phyloP scores from a whole-genome alignment of 2,329 filamentous ascomycete genomes.

The Scortechinia acanthostroma region DNA sequence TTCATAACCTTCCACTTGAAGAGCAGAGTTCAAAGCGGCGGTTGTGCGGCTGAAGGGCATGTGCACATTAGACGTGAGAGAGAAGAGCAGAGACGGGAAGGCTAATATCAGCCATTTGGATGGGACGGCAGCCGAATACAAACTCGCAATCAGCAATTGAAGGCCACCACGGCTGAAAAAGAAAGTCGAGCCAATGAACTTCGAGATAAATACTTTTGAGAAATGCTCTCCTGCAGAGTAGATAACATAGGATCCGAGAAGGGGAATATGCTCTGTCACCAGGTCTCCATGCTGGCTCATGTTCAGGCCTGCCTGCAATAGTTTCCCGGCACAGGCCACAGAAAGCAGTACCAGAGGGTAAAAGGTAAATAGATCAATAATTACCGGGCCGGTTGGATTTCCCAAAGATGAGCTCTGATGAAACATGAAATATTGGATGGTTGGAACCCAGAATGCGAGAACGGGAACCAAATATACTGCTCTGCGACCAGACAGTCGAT shows the following conservation, averaged over 20 bases:
- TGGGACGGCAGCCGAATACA: background rate
- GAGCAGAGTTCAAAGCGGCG: background rate
- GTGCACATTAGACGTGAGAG: background rate
- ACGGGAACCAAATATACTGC: background rate
- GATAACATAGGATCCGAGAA: background rate
- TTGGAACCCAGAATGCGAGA: background rate
- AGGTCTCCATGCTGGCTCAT: background rate
- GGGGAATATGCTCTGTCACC: background rate
- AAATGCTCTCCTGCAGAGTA: background rate
- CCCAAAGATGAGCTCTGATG: background rate
- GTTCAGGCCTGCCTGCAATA: background rate
- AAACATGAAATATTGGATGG: background rate
- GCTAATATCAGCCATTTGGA: background rate
- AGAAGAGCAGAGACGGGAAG: background rate
- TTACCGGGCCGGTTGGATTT: background rate
- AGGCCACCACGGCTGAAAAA: background rate
- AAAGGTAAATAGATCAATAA: background rate
- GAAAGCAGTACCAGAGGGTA: background rate
- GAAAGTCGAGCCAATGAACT: background rate
- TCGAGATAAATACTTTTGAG: background rate
- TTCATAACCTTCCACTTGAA: constrained; percentile 50
- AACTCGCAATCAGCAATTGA: background rate
- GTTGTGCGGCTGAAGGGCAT: background rate
- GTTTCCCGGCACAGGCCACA: background rate
- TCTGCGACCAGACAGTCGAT: background rate